Conservation (phyloP, 2,329 filamentous ascomycete species). For the Ascosphaera aggregata region DNA sequence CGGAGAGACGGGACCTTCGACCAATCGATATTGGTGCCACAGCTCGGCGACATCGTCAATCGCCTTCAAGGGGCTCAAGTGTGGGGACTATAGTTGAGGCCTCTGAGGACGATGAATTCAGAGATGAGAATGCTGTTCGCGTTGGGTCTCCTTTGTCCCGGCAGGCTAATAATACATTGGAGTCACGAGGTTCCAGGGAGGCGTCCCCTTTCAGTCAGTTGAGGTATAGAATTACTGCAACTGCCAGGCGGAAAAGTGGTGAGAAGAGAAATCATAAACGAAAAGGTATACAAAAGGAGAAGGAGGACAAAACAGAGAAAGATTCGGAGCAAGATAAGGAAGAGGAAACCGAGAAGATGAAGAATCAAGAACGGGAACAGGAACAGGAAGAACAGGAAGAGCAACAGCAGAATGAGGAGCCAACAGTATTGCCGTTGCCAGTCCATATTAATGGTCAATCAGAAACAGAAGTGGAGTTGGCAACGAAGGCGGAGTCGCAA, state of each 20-base stretch:
- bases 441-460: not conserved
- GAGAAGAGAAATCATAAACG: not conserved
- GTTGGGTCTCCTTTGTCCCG: not conserved
- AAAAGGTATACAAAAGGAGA: constrained; percentile 12
- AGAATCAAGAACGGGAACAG: constrained; percentile 1
- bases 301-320: constrained; percentile 7
- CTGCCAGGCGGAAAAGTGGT: not conserved
- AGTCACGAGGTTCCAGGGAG: not conserved
- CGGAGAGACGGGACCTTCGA: constrained; percentile 15
- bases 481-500: not conserved
- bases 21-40: constrained; percentile 35
- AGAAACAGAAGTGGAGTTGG: not conserved
- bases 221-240: not conserved
- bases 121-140: constrained; percentile 1
- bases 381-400: not conserved
- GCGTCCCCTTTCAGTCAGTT: not conserved
- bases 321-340: constrained; percentile 2
- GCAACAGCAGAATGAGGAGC: not conserved
- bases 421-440: not conserved
- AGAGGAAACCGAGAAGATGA: constrained; percentile 1
- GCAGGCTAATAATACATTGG: not conserved
- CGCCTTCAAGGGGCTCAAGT: constrained; percentile 47
- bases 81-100: constrained; percentile 52
- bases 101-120: constrained; percentile 19
- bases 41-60: constrained; percentile 43